Conservation (phyloP, 345 rosid species). For the Durio zibethinus region DNA sequence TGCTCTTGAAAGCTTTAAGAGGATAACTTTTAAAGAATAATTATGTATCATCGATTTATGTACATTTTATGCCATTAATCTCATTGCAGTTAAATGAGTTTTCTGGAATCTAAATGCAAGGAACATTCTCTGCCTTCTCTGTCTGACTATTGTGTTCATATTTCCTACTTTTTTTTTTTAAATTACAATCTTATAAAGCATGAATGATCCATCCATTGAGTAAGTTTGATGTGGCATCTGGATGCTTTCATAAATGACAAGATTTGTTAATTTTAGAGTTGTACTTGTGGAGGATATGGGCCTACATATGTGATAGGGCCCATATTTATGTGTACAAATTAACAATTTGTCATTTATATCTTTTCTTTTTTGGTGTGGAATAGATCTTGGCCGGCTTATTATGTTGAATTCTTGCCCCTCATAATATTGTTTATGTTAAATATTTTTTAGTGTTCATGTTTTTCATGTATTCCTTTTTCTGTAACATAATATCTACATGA, state of each 20-base stretch:
- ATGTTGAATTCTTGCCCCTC: not conserved
- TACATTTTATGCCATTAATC: not conserved
- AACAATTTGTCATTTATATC: not conserved
- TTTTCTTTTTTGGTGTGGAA: not conserved
- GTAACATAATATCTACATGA: not conserved
- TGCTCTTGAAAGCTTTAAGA: not conserved
- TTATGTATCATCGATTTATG: not conserved
- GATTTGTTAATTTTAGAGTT: not conserved
- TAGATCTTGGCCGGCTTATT: not conserved
- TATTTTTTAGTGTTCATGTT: not conserved
- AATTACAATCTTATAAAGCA: not conserved
- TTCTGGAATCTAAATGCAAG: not conserved
- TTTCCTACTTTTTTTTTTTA: not conserved
- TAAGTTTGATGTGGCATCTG: not conserved
- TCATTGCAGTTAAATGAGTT: not conserved
- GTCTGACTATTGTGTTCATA: not conserved
- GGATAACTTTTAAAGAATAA: not conserved
- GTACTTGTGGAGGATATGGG: not conserved
- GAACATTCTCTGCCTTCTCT: not conserved
- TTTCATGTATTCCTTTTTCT: not conserved
- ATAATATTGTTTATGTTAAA: not conserved
- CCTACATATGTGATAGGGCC: not conserved
- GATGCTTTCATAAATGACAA: not conserved
- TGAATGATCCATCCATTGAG: not conserved
- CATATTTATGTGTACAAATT: not conserved